These are phyloP conservation scores for Suhomyces panamericanus DNA, from an alignment of 1,139 yeast genomes.

Conservation along the genomic window DNA sequence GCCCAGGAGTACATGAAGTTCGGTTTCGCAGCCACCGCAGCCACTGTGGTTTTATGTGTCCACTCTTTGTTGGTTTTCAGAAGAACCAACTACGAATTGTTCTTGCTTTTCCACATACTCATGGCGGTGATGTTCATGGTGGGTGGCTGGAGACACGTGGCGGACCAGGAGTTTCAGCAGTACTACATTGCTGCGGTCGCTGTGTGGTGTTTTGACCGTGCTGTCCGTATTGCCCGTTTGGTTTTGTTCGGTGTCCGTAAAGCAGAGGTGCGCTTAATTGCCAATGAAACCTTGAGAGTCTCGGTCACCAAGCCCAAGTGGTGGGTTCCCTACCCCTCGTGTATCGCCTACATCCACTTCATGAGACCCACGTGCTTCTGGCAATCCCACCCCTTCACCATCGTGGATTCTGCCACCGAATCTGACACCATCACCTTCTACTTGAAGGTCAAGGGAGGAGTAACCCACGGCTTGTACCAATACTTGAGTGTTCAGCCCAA, in stretches of 20 bases:
- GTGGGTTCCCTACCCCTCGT: conserved; percentile 45
- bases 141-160: conserved; percentile 62
- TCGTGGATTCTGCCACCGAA: conserved; percentile 38
- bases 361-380: conserved; percentile 46
- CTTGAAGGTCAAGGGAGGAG: conserved; percentile 44
- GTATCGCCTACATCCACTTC: conserved; percentile 43
- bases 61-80: conserved; percentile 57
- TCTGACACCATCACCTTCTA: conserved; percentile 31
- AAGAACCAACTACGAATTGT: conserved; percentile 60
- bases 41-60: conserved; percentile 41
- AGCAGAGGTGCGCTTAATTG: conserved; percentile 50
- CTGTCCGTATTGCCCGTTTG: conserved; percentile 52
- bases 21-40: conserved; percentile 54
- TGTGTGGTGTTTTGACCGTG: conserved; percentile 64
- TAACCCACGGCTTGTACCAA: conserved; percentile 33
- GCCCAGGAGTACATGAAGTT: conserved; percentile 43
- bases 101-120: conserved; percentile 57
- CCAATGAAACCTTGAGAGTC: conserved; percentile 47
- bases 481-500: conserved; percentile 51
- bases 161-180: conserved; percentile 42
- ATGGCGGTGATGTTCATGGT: conserved; percentile 57
- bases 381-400: conserved; percentile 61
- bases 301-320: conserved; percentile 34
- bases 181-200: conserved; percentile 56
- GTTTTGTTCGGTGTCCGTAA: conserved; percentile 47